These are phyloP conservation scores for Escallonia rubra DNA, from an alignment of 129 eudicot species.

Conservation along the genomic window DNA sequence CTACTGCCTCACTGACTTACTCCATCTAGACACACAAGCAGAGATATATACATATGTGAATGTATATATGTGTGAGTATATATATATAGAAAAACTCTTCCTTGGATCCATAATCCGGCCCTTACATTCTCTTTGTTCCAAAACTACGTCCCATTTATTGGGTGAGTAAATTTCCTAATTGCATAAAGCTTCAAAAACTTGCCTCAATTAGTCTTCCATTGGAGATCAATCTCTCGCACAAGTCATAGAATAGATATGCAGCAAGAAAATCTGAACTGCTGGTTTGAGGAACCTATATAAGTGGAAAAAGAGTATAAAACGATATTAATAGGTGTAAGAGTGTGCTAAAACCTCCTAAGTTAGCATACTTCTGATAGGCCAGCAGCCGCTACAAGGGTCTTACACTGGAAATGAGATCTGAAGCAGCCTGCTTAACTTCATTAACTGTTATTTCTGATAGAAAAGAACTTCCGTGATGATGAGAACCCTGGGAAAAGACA, in stretches of 20 bases:
- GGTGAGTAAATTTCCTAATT: no score
- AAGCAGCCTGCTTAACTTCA: constrained; percentile 56
- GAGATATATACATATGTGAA: no score
- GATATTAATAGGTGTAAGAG: constrained; percentile 2
- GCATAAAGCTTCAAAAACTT: background rate
- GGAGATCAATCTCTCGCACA: constrained; percentile 47
- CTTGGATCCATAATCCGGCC: no score
- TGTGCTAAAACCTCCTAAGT: constrained; percentile 7
- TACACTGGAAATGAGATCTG: constrained; percentile 63
- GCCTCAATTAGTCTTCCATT: constrained; percentile 75
- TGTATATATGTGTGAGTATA: no score
- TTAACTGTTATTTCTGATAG: constrained; percentile 26
- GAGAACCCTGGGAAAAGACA: constrained; percentile 28
- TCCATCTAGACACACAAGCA: no score
- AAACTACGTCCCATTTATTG: no score
- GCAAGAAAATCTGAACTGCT: constrained; percentile 54
- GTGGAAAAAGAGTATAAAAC: constrained; percentile 6
- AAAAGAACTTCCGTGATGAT: constrained; percentile 22
- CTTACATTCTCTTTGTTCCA: no score
- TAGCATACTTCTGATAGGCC: constrained; percentile 6
- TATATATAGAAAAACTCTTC: no score
- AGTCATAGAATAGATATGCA: constrained; percentile 67
- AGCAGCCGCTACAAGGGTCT: constrained; percentile 12
- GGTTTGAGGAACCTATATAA: constrained; percentile 55
- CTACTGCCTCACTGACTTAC: no score